Evolutionary conservation across 305 asterid genomes (phyloP), one percentile per base, ranked within the genome.

Genomic region (Fraxinus xanthoxyloides): DNA sequence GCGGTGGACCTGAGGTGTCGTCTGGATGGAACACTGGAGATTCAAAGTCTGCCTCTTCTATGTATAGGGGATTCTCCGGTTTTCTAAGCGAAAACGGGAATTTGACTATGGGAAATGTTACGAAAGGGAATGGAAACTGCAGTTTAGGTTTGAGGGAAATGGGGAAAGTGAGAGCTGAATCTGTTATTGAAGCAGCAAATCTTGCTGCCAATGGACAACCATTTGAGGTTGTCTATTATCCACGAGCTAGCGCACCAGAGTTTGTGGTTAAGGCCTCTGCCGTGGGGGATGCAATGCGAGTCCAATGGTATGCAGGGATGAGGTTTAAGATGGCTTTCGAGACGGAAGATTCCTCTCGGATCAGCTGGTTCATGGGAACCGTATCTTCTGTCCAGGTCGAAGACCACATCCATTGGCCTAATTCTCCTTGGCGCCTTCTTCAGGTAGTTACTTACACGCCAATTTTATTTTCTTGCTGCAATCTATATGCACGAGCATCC

Each of bases 261-360:
- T 95, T 95, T 79, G 95, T 92, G 77, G 98, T 95, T 59, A 87
- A 85, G 86, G 92, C 88, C 77, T 72, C 92, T 4, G 87, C 90
- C 0, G 97, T 95, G 19, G 84, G 85, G 88, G 87, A 88, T 36
- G 96, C 98, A 2, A 90, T 90, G 92, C 82, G 92, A 78, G 86
- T 92, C 21, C 93, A 85, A 43, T 95, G 96, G 96, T 86, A 90
- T 73, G 38, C 97, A 0, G 98, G 98, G 81, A 93, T 93, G 95
- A 89, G 98, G 92, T 95, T 95, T 76, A 95, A 95, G 91, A 95
- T 95, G 98, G 92, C 98, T 17, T 93, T 95, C 7, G 98, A 95
- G 90, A 93, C 97, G 0, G 98, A 93, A 77, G 98, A 93, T 86
- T 93, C 97, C 1, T 92, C 97, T 3, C 76, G 97, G 83, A 92